Evolutionary conservation across 345 rosid species (phyloP), one percentile per base, ranked within the genome.

Genomic region (Ceriops zippeliana): DNA sequence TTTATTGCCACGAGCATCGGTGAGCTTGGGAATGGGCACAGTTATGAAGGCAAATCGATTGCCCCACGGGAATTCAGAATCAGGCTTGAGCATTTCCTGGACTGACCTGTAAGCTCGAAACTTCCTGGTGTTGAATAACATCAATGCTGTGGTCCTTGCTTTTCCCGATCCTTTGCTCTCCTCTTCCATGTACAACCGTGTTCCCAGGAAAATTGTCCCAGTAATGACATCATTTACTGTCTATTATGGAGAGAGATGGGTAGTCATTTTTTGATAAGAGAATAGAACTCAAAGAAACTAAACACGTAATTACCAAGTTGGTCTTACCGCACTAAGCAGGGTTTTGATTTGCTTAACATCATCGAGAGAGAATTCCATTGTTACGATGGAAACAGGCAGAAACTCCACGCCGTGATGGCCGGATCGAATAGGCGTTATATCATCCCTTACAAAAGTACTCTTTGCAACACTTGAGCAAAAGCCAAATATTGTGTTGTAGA

Each of bases 221-320:
- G 80, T 53, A 2, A 86, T 80, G 21, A 83, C 84, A 72, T 86
- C 90, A 37, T 86, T 84, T 68, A 86, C 62, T 5, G 86, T 83
- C 87, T 86, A 81, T 60, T 34, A 34, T 2, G 27, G 20, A 35
- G 0, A 0, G 38, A 21, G 42, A 30, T 24, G n/a, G 57, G 17
- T 5, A 49, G 2, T 54, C 57, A 10, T 16, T 24, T 5, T 42
- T 7, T 21, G 1, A 4, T 6, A 38, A 38, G 46, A 46, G 1
- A 13, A 61, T 7, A 4, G 9, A 1, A 10, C 11, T 7, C 1
- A 20, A 9, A 11, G 15, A 38, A 38, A 1, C 11, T 35, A 2
- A 5, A 35, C 38, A 7, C 10, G 9, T n/a, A 21, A 51, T 5
- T 52, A 13, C 7, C 3, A 28, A 10, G 37, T 32, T 9, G 13